A percentile compares a stretch with the other conserved stretches of the same genome.
These are phyloP conservation scores for Collybiopsis luxurians DNA, from an alignment of 768 basidiomycete genomes.

Conservation along the genomic window DNA sequence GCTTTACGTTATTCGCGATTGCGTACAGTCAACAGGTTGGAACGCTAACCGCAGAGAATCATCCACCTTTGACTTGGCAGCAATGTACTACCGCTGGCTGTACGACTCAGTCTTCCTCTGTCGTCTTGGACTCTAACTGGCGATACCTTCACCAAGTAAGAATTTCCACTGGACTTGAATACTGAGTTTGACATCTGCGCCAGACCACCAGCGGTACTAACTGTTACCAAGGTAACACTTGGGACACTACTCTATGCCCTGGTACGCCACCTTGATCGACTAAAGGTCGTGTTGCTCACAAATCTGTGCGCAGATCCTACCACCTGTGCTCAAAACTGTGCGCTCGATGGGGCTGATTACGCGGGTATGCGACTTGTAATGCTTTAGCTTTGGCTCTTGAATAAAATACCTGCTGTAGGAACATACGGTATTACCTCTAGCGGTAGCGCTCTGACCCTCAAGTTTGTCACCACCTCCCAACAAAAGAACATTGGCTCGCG, in stretches of 20 bases:
- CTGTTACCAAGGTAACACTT: conserved; percentile 37
- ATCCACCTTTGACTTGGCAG: conserved; percentile 31
- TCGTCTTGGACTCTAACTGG: conserved; percentile 39
- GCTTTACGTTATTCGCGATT: conserved; percentile 4
- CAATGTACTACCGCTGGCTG: conserved; percentile 31
- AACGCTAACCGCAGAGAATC: conserved; percentile 34
- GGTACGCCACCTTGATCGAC: conserved; percentile 8
- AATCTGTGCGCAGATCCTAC: conserved; percentile 1
- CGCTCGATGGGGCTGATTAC: conserved; percentile 12
- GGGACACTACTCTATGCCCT: conserved; percentile 36
- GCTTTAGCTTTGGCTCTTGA: no score
- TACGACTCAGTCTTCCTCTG: conserved; percentile 15
- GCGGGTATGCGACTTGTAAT: no score
- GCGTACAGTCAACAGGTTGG: conserved; percentile 19
- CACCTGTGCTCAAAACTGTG: conserved; percentile 27
- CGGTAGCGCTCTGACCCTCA: conserved; percentile 28
- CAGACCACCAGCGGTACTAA: conserved; percentile 7
- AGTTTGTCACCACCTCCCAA: conserved; percentile 26
- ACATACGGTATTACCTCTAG: conserved; percentile 33
- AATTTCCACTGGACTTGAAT: no score
- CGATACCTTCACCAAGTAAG: conserved; percentile 9
- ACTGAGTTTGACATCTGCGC: conserved; percentile 26
- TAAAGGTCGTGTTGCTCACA: no score
- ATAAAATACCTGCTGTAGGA: no score
- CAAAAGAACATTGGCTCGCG: conserved; percentile 13